Evolutionary conservation across 164 flowering plant genomes (phyloP).

Genomic region (Nymphaea colorata): DNA sequence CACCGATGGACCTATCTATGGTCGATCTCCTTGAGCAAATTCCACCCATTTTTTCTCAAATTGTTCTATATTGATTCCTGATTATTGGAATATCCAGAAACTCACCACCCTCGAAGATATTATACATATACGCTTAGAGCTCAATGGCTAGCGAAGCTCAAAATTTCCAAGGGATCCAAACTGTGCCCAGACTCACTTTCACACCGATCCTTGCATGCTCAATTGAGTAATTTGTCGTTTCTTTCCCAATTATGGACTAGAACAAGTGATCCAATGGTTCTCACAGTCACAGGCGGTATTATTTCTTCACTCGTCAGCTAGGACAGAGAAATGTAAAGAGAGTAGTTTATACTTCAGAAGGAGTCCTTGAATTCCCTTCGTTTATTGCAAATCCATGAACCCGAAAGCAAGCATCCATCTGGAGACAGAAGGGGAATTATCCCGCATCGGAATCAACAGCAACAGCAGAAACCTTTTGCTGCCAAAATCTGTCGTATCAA

Average conservation of each 20-base stretch:
- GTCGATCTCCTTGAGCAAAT: constrained; percentile 70
- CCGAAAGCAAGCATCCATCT: no score
- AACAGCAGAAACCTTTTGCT: not conserved
- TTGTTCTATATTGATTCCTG: not conserved
- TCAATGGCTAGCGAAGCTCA: no score
- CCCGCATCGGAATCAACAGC: not conserved
- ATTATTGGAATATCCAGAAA: not conserved
- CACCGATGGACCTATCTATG: constrained; percentile 36
- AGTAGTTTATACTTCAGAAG: no score
- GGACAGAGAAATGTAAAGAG: no score
- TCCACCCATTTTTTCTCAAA: constrained; percentile 53
- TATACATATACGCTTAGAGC: no score
- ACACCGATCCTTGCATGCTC: no score
- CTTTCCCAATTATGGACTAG: not conserved
- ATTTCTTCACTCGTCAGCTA: no score
- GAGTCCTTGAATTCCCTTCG: no score
- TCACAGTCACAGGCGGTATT: not conserved
- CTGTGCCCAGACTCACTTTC: not conserved
- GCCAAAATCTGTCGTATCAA: not conserved
- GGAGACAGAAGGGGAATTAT: not conserved
- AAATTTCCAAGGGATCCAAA: not conserved
- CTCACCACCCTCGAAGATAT: not conserved
- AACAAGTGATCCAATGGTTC: not conserved
- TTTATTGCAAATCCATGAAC: no score
- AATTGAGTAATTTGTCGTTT: no score